Percentiles rank a stretch among this genome's conserved stretches.
Evolutionary conservation across 768 basidiomycete genomes (phyloP).

Genomic region (Lepiota subincarnata): DNA sequence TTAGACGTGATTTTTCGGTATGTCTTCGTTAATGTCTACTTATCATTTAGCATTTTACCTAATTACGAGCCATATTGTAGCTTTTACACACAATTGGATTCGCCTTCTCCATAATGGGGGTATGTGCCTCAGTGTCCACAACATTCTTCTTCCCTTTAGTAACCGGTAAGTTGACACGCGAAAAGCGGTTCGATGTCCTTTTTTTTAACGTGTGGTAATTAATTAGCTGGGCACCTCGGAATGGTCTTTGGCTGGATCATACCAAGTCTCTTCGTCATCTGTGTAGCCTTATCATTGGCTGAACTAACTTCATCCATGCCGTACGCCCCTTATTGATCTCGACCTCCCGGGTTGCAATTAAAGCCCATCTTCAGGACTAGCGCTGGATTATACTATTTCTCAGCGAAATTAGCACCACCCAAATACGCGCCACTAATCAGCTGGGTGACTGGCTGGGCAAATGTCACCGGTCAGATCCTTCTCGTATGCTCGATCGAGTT

Average conservation of each 20-base stretch:
- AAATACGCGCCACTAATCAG: slow-evolving; percentile 59
- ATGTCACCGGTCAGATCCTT: slow-evolving; percentile 52
- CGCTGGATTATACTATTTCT: slow-evolving; percentile 76
- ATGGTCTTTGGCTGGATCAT: slow-evolving; percentile 66
- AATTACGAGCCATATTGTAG: slow-evolving; percentile 20
- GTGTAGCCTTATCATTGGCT: slow-evolving; percentile 51
- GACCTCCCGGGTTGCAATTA: neutral
- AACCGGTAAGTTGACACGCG: slow-evolving; percentile 34
- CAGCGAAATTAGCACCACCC: slow-evolving; percentile 66
- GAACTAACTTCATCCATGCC: slow-evolving; percentile 60
- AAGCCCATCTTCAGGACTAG: slow-evolving; percentile 51
- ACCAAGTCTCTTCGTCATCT: slow-evolving; percentile 53
- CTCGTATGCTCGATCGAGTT: slow-evolving; percentile 58
- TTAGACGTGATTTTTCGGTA: slow-evolving; percentile 58
- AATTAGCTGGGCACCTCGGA: slow-evolving; percentile 56
- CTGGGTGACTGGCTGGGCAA: slow-evolving; percentile 48
- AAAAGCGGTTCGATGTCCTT: neutral
- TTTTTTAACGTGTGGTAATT: neutral
- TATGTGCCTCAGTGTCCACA: slow-evolving; percentile 51
- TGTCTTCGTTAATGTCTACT: slow-evolving; percentile 12
- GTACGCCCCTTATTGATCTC: slow-evolving; percentile 29
- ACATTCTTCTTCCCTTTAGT: slow-evolving; percentile 49
- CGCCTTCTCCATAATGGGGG: slow-evolving; percentile 59
- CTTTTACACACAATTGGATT: slow-evolving; percentile 51
- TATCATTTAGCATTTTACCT: neutral